These are phyloP conservation scores for Cudoniella acicularis DNA, from an alignment of 495 filamentous ascomycete species.

Conservation along the genomic window DNA sequence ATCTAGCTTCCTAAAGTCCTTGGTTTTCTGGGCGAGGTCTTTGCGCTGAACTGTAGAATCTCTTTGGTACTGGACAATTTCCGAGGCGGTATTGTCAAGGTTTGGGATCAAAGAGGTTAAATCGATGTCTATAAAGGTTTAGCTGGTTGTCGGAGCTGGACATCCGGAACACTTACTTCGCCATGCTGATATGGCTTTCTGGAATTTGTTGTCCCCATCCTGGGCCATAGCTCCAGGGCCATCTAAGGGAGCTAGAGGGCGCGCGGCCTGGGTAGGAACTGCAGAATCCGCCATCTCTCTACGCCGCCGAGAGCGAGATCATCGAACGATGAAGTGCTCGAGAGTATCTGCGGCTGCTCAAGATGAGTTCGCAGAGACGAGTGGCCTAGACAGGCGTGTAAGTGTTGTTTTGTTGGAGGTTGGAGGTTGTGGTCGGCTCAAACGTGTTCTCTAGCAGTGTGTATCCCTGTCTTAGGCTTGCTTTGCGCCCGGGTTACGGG, in stretches of 20 bases:
- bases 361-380: no score
- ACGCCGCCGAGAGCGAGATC: background rate
- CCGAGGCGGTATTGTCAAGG: slow-evolving; percentile 86
- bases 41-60: slow-evolving; percentile 93
- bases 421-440: background rate
- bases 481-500: no score
- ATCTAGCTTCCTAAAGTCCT: slow-evolving; percentile 94
- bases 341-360: no score
- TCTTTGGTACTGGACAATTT: slow-evolving; percentile 87
- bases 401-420: background rate
- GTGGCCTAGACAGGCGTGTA: background rate
- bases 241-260: background rate
- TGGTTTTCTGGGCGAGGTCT: slow-evolving; percentile 96
- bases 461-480: background rate
- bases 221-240: slow-evolving; percentile 4
- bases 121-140: slow-evolving; percentile 68
- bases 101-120: slow-evolving; percentile 79
- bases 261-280: slow-evolving; percentile 14
- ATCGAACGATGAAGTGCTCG: slow-evolving; percentile 1
- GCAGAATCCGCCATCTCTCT: slow-evolving; percentile 20
- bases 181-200: slow-evolving; percentile 93
- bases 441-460: background rate
- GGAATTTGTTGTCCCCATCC: slow-evolving; percentile 83
- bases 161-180: slow-evolving; percentile 59
- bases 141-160: slow-evolving; percentile 18